Base-by-base conservation (phyloP, 1,284 basidiomycete species). In the Trametes sp. region DNA sequence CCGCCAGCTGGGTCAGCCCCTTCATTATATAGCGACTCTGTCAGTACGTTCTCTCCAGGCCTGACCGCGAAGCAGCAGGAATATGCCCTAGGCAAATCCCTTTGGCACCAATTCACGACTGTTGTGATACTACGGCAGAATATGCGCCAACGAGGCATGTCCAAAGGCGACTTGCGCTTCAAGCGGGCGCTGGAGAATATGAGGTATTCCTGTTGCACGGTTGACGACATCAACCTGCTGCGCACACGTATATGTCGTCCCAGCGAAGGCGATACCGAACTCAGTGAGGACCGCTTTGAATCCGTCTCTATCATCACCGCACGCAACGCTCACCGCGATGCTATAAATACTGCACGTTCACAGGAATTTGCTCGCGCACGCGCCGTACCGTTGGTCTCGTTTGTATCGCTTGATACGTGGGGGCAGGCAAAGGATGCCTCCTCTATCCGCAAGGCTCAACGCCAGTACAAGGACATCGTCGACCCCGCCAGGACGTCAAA, bases 251-350 rank as follows among this genome's bases (percentile, higher is more conserved):
- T 49, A 2, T 28, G 10, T 11, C 2, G 36, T 11, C 36, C 11
- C 16, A 16, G 14, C 9, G 10, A n/a, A 33, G 48, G 48, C 29
- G 13, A n/a, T 7, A n/a, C 26, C 4, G 2, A 9, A 14, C 67
- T 23, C 77, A 80, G 46, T 74, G 79, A 65, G 35, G 35, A 51
- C 16, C 28, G 63, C 0, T 77, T 76, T 53, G 16, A 64, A n/a
- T 59, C 72, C 66, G 68, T 70, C 1, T 72, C 74, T 19, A 68
- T 77, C 2, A 78, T 78, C 28, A 75, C 72, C 11, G 62, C 69
- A 38, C 16, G 36, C 8, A 38, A 38, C 36, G 16, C 36, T 14
- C 36, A 38, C 1, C 49, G 58, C 0, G 76, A 78, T 61, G 28
- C 63, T 9, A 38, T 38, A 6, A 38, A 38, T 38, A 14, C 9